Evolutionary conservation across 176 grass and related monocot species (phyloP), one percentile per base, ranked within the genome.

Genomic region (Paspalum vaginatum): DNA sequence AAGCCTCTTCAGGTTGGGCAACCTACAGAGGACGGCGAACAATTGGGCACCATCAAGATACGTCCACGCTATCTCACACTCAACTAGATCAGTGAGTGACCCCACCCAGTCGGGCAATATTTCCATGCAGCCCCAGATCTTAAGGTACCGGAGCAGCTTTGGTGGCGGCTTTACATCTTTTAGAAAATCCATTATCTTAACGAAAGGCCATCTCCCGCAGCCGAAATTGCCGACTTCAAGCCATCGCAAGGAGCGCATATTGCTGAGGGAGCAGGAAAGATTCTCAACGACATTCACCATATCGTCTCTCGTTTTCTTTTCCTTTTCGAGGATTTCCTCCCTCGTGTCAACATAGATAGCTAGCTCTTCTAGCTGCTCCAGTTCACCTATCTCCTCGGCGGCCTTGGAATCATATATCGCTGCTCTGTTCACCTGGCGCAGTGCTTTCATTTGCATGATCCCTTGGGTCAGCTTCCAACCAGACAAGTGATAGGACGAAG

Each of bases 31-130:
- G n/a, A 62, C 56, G 24, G 8, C 43, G 8, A 77, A 49, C 32
- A 63, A 7, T 1, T 49, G 14, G 43, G 32, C 43, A 37, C 16
- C 42, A 1, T 9, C 1, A 32, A 77, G 14, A 1, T 4, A 0
- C 16, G 57, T 11, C 52, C 13, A 76, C 4, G 42, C 9, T 1
- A 75, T 57, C 40, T 5, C 2, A 2, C 61, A 32, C 8, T 77
- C 57, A 48, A 77, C 74, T 62, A 77, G 74, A 21, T 62, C 25
- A 17, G 40, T 76, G 42, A 77, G 75, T 2, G 59, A 63, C 10
- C 2, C 16, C 2, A 77, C 5, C 75, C 75, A 77, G 0, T 13
- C 12, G 2, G 75, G 75, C 58, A 77, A 38, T 12, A 2, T 5
- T 16, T 8, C 58, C 0, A 63, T 49, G 15, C 0, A 2, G 2